Evolutionary conservation across 2,329 filamentous ascomycete species (phyloP).

Genomic region (Xylaria sp.): DNA sequence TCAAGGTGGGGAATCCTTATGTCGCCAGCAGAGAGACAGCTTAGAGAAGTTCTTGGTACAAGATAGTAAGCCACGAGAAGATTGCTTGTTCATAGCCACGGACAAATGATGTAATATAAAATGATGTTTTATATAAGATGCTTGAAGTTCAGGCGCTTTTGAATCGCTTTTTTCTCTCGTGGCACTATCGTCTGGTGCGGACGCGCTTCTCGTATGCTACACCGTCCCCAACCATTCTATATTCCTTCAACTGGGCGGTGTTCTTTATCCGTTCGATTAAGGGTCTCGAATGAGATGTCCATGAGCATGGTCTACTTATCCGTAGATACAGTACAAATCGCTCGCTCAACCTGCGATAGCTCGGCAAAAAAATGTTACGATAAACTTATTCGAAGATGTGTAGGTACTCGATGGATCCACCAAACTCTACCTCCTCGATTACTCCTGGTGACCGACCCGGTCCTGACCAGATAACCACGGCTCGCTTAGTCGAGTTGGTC

Average conservation of each 20-base stretch:
- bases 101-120: not conserved
- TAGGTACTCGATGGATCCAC: not conserved
- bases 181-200: not conserved
- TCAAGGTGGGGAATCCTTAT: not conserved
- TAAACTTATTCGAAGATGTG: not conserved
- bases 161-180: not conserved
- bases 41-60: not conserved
- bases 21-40: not conserved
- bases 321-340: not conserved
- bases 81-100: not conserved
- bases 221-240: not conserved
- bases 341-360: not conserved
- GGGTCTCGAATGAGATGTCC: not conserved
- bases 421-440: not conserved
- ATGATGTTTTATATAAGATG: not conserved
- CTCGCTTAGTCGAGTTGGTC: not conserved
- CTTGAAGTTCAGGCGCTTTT: not conserved
- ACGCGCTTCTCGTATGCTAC: not conserved
- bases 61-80: not conserved
- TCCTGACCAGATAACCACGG: not conserved
- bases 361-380: not conserved
- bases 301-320: not conserved
- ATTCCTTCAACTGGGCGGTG: not conserved
- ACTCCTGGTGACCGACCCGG: not conserved
- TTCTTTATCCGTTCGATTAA: not conserved